A percentile compares a stretch with the other conserved stretches of the same genome.
Evolutionary conservation across 495 filamentous ascomycete genomes (phyloP).

Genomic region (Aspergillus baeticus): DNA sequence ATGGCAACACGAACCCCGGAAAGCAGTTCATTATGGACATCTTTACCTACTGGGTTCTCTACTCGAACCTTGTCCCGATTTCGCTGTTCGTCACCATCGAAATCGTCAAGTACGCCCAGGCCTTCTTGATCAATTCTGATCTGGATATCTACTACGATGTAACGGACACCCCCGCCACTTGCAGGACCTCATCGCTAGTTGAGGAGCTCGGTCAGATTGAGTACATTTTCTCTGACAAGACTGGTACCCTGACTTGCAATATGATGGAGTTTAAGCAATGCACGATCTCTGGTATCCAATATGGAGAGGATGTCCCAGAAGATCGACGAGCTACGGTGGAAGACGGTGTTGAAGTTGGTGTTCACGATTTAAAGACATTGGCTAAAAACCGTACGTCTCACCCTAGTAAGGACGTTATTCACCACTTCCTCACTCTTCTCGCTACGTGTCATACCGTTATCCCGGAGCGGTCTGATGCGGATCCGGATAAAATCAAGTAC

Average conservation of each 20-base stretch:
- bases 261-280: conserved; percentile 99
- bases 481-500: conserved; percentile 83
- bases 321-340: conserved; percentile 77
- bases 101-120: conserved; percentile 96
- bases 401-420: conserved; percentile 65
- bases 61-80: conserved; percentile 94
- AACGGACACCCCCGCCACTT: conserved; percentile 92
- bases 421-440: conserved; percentile 86
- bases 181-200: conserved; percentile 92
- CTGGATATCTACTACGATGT: conserved; percentile 97
- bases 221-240: conserved; percentile 99
- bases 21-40: conserved; percentile 91
- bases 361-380: conserved; percentile 84
- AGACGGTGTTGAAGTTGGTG: conserved; percentile 74
- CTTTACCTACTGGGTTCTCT: conserved; percentile 98
- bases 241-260: conserved; percentile 97
- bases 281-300: conserved; percentile 89
- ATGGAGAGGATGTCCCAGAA: conserved; percentile 89
- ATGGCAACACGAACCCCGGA: conserved; percentile 58
- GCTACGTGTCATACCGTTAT: conserved; percentile 97
- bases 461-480: conserved; percentile 77
- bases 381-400: conserved; percentile 72
- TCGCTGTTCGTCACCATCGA: conserved; percentile 98
- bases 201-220: conserved; percentile 98
- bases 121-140: conserved; percentile 95